Base-by-base conservation (phyloP, 1,284 basidiomycete species). In the Anthracocystis walkeri region DNA sequence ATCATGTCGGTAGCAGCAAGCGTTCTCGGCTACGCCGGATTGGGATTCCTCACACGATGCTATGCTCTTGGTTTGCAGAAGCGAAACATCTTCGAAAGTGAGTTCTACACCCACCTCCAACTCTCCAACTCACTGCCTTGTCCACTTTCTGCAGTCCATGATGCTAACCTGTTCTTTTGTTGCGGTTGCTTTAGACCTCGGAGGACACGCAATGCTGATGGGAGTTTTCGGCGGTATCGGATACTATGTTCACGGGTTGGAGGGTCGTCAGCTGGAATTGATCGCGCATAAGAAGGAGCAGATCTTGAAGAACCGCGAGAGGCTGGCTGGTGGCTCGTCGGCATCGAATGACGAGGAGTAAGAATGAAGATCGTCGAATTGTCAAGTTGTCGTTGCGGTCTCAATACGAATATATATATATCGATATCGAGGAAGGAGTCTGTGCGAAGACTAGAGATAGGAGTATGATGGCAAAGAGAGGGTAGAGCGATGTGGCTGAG, bases 51-150 rank as follows among this genome's bases (percentile, higher is more conserved):
- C 38, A 82, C 83, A 52, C 77, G 83, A 31, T 84, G 81, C 77
- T 84, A 81, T 44, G 81, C 80, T 6, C 78, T 84, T 20, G 83
- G 82, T 52, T 60, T 84, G 46, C 83, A 84, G 68, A 82, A 82
- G 77, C 60, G 83, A 31, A 84, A 84, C 74, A 81, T 84, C 51
- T 76, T 84, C 18, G 83, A 84, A 41, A 83, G 83, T 84, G 59
- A 68, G 83, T 84, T 4, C n/a, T 20, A 11, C 23, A 10, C 23
- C 23, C 14, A n/a, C n/a, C n/a, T n/a, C n/a, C n/a, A n/a, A n/a
- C n/a, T n/a, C n/a, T n/a, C n/a, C n/a, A n/a, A n/a, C n/a, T n/a
- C n/a, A 18, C 7, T 3, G 14, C 4, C 38, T 14, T 10, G 8
- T 7, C 16, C 7, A 27, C 14, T 33, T 21, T 4, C 14, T 27